These are phyloP conservation scores for Metarhizium album DNA, from an alignment of 2,329 filamentous ascomycete genomes.

Conservation along the genomic window DNA sequence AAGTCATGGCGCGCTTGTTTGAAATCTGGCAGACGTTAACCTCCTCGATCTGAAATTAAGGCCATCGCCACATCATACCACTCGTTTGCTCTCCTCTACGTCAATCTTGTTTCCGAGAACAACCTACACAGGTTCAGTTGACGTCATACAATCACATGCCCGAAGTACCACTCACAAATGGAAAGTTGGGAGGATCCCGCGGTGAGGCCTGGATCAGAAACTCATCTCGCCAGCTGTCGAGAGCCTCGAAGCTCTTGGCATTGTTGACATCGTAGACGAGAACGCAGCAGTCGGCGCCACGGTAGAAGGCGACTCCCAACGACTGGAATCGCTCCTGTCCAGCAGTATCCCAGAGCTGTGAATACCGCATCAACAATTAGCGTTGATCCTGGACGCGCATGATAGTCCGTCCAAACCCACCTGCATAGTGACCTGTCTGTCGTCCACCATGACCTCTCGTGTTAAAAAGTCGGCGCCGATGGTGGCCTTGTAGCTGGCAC, in stretches of 20 bases:
- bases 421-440: slow-evolving; percentile 98
- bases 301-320: slow-evolving; percentile 92
- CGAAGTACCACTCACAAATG: slow-evolving; percentile 64
- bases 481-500: slow-evolving; percentile 97
- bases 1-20: slow-evolving; percentile 90
- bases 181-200: slow-evolving; percentile 92
- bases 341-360: slow-evolving; percentile 96
- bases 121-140: slow-evolving; percentile 43
- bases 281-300: slow-evolving; percentile 94
- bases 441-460: slow-evolving; percentile 94
- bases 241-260: slow-evolving; percentile 95
- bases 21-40: slow-evolving; percentile 53
- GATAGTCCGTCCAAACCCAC: slow-evolving; percentile 32
- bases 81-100: slow-evolving; percentile 93
- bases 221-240: slow-evolving; percentile 97
- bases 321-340: slow-evolving; percentile 97
- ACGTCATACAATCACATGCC: neutral
- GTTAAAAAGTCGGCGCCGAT: slow-evolving; percentile 98
- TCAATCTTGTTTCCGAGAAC: slow-evolving; percentile 99
- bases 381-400: slow-evolving; percentile 6
- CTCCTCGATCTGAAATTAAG: neutral
- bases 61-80: slow-evolving; percentile 40
- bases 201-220: slow-evolving; percentile 96
- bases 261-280: slow-evolving; percentile 99
- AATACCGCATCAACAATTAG: neutral